These are phyloP conservation scores for Vanrija sp. DNA, from an alignment of 1,284 basidiomycete genomes.

Conservation along the genomic window DNA sequence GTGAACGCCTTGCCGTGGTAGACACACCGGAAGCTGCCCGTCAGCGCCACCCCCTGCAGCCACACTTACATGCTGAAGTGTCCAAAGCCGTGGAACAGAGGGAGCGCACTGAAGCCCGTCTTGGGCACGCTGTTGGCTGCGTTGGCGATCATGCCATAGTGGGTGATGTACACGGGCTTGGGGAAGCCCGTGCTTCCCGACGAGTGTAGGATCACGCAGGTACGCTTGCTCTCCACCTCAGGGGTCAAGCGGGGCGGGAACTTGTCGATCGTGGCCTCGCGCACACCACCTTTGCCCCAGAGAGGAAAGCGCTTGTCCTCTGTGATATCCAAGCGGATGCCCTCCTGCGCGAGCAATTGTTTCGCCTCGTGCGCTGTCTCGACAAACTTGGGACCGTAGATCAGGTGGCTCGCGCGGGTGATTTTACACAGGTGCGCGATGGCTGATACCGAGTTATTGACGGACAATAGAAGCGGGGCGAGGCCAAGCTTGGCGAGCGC, in stretches of 20 bases:
- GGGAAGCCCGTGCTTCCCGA: constrained; percentile 58
- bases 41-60: too few relatives aligned
- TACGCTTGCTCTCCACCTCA: constrained; percentile 52
- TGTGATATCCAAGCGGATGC: constrained; percentile 40
- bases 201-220: constrained; percentile 60
- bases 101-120: constrained; percentile 54
- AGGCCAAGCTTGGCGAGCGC: constrained; percentile 54
- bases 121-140: constrained; percentile 42
- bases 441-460: constrained; percentile 59
- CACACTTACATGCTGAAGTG: constrained; percentile 52
- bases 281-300: constrained; percentile 50
- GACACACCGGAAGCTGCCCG: constrained; percentile 45
- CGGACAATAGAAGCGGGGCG: constrained; percentile 53
- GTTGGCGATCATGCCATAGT: constrained; percentile 45
- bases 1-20: constrained; percentile 53
- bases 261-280: constrained; percentile 41
- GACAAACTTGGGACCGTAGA: constrained; percentile 52
- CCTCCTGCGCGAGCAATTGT: constrained; percentile 40
- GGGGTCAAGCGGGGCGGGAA: constrained; percentile 51
- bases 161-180: constrained; percentile 44
- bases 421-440: constrained; percentile 57
- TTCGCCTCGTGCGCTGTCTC: constrained; percentile 46
- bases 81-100: constrained; percentile 54
- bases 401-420: constrained; percentile 54
- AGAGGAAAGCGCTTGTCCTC: constrained; percentile 52